These are phyloP conservation scores for Quercus bicolor DNA, from an alignment of 306 rosid genomes.

Conservation along the genomic window DNA sequence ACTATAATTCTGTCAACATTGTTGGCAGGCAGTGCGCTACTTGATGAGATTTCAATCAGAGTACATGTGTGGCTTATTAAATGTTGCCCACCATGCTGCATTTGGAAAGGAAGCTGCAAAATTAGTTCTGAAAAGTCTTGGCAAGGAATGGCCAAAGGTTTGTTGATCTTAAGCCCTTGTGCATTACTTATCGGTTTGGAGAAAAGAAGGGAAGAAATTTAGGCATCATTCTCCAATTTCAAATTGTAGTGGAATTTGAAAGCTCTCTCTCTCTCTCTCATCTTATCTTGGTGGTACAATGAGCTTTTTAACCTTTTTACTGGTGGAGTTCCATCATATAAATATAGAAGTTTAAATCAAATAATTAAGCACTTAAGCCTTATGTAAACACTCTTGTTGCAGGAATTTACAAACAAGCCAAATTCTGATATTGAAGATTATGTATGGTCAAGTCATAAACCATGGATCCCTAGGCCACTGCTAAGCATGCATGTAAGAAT, in stretches of 20 bases:
- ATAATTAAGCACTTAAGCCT: not conserved
- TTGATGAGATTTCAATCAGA: conserved; percentile 83
- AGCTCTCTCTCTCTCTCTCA: not conserved
- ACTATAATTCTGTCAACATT: not conserved
- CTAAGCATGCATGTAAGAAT: conserved; percentile 87
- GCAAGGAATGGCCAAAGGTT: conserved; percentile 70
- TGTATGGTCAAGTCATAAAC: conserved; percentile 86
- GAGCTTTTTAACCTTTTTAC: not conserved
- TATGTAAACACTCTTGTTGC: not conserved
- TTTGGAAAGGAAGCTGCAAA: conserved; percentile 80
- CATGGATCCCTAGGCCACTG: conserved; percentile 86
- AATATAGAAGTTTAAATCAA: not conserved
- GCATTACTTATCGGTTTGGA: not conserved
- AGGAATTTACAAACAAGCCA: conserved; percentile 27
- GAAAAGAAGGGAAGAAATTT: not conserved
- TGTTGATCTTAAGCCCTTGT: conserved; percentile 12
- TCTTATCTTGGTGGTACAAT: not conserved
- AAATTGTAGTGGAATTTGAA: not conserved
- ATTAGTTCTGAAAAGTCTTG: conserved; percentile 50
- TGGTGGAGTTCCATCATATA: not conserved
- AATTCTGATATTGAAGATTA: conserved; percentile 66
- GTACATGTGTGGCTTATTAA: conserved; percentile 72
- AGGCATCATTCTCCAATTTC: not conserved
- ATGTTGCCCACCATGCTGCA: conserved; percentile 74
- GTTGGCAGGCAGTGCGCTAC: conserved; percentile 78